These are phyloP conservation scores for Penicillium verhagenii DNA, from an alignment of 495 filamentous ascomycete genomes.

Conservation along the genomic window DNA sequence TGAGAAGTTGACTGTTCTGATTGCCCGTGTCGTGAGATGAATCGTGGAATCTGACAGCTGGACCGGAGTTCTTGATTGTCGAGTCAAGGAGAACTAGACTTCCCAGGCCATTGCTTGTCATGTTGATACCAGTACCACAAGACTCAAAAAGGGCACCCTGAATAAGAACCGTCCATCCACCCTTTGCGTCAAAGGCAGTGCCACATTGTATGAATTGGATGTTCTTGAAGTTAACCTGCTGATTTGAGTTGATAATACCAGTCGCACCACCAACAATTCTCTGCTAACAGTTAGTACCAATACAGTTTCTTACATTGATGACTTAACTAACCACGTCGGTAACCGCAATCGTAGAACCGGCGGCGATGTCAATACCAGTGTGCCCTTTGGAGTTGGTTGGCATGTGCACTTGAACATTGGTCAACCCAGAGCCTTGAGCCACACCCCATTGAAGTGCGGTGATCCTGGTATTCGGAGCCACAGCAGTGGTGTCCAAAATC, in stretches of 20 bases:
- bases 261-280: conserved; percentile 49
- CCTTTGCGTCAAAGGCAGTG: conserved; percentile 37
- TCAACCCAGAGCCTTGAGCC: conserved; percentile 66
- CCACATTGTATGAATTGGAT: conserved; percentile 41
- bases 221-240: conserved; percentile 54
- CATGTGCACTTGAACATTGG: conserved; percentile 74
- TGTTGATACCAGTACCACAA: conserved; percentile 34
- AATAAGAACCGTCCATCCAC: conserved; percentile 42
- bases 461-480: conserved; percentile 26
- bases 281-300: conserved; percentile 24
- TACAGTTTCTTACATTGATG: neutral
- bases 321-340: conserved; percentile 44
- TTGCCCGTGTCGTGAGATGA: conserved; percentile 34
- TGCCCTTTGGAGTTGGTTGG: conserved; percentile 51
- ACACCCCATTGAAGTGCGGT: conserved; percentile 63
- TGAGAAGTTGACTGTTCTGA: conserved; percentile 37
- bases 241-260: conserved; percentile 48
- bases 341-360: conserved; percentile 46
- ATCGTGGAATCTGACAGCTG: conserved; percentile 47
- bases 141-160: conserved; percentile 36
- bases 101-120: conserved; percentile 40
- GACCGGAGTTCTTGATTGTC: conserved; percentile 44
- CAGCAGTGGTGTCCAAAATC: conserved; percentile 37
- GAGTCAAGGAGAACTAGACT: conserved; percentile 52
- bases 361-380: conserved; percentile 46